phyloP scores from a whole-genome alignment of 441 rosid species.

The Melastoma candidum region DNA sequence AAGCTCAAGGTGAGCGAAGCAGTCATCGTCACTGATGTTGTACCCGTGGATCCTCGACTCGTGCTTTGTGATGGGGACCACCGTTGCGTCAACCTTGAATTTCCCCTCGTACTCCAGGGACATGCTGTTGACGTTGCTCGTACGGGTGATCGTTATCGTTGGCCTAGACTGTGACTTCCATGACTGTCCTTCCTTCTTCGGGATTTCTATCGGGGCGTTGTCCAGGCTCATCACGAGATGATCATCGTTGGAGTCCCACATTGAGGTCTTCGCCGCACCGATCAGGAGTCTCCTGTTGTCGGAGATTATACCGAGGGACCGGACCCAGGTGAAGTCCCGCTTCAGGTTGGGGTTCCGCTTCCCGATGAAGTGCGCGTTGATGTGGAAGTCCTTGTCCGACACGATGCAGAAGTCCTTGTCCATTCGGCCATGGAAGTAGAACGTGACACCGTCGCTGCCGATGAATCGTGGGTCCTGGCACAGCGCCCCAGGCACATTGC shows the following conservation, averaged over 20 bases:
- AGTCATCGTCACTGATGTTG: background rate
- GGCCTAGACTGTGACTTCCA: background rate
- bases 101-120: background rate
- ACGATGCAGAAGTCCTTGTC: constrained; percentile 6
- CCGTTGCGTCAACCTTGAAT: background rate
- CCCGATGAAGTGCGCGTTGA: constrained; percentile 7
- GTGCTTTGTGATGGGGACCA: background rate
- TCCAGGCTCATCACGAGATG: background rate
- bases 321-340: constrained; percentile 9
- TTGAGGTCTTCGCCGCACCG: background rate
- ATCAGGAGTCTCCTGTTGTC: background rate
- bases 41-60: constrained; percentile 9
- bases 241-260: background rate
- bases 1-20: constrained; percentile 7
- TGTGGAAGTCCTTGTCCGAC: background rate
- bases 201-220: background rate
- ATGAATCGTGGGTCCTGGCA: constrained; percentile 4
- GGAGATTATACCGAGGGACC: background rate
- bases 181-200: background rate
- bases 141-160: background rate
- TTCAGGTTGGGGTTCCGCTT: constrained; percentile 7
- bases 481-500: constrained; percentile 3
- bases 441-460: constrained; percentile 5
- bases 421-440: constrained; percentile 1
- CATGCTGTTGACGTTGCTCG: background rate